A percentile compares a stretch with the other conserved stretches of the same genome.
Evolutionary conservation across 192 early-diverging fungal species (phyloP).

Genomic region (Backusella sp.): DNA sequence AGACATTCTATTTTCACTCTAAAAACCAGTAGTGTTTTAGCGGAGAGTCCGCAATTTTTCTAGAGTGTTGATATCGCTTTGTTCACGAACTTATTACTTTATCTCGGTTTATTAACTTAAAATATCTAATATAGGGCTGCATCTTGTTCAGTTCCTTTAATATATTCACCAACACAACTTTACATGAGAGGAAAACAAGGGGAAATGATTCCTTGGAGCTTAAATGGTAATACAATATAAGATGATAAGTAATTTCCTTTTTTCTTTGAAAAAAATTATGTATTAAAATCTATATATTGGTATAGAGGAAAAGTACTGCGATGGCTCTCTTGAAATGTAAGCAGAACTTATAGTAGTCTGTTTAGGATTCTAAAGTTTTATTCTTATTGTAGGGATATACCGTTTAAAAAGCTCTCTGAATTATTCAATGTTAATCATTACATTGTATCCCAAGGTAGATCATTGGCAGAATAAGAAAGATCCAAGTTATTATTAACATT

Average conservation of each 20-base stretch:
- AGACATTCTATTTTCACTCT: not conserved
- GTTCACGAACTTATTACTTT: too few species aligned
- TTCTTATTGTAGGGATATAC: constrained; percentile 60
- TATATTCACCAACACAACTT: constrained; percentile 66
- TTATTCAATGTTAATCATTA: constrained; percentile 86
- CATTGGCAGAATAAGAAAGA: not conserved
- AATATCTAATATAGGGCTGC: constrained; percentile 51
- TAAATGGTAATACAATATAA: constrained; percentile 13
- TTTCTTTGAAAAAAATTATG: not conserved
- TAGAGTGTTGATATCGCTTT: too few species aligned
- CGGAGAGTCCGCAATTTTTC: too few species aligned
- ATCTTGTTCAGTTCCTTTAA: constrained; percentile 71
- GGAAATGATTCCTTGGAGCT: constrained; percentile 68
- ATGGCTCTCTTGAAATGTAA: constrained; percentile 78
- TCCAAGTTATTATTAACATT: not conserved
- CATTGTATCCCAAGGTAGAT: constrained; percentile 66
- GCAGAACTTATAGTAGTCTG: not conserved
- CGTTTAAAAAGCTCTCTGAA: constrained; percentile 76
- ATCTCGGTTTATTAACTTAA: too few species aligned
- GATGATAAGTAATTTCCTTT: not conserved
- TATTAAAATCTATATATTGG: not conserved
- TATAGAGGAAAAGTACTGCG: constrained; percentile 70
- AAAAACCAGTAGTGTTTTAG: too few species aligned
- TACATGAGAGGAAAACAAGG: constrained; percentile 69
- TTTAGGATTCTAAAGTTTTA: not conserved